phyloP scores from a whole-genome alignment of 345 rosid species.

The Conringia planisiliqua region DNA sequence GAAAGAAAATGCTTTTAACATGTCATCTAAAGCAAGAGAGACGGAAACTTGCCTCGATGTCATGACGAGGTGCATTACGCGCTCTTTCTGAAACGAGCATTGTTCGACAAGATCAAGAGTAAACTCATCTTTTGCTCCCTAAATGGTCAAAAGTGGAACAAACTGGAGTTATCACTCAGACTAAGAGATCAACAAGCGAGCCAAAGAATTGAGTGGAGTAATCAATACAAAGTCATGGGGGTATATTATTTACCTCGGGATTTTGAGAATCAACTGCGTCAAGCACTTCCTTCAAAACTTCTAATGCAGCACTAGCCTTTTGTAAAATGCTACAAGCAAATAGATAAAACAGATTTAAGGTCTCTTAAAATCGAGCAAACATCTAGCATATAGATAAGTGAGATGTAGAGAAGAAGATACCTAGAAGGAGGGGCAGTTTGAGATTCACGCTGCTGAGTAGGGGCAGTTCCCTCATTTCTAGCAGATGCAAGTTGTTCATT shows the following conservation, averaged over 20 bases:
- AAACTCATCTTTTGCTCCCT: conserved; percentile 90
- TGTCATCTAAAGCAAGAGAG: conserved; percentile 3
- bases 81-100: conserved; percentile 96
- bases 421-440: conserved; percentile 70
- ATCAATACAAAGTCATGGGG: not conserved
- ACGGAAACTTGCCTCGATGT: conserved; percentile 62
- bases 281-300: conserved; percentile 87
- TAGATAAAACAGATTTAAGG: not conserved
- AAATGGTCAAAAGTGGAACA: conserved; percentile 26
- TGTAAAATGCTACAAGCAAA: conserved; percentile 65
- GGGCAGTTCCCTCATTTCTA: conserved; percentile 39
- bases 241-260: conserved; percentile 56
- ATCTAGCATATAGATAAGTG: not conserved
- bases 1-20: not conserved
- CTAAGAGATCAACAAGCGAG: not conserved
- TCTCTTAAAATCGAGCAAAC: not conserved
- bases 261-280: conserved; percentile 77
- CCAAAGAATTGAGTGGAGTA: conserved; percentile 2
- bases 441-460: conserved; percentile 44
- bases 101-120: conserved; percentile 99
- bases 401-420: conserved; percentile 34
- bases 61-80: conserved; percentile 86
- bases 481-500: conserved; percentile 59
- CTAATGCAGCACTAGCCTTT: conserved; percentile 81
- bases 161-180: not conserved